Evolutionary conservation across 768 basidiomycete species (phyloP), one percentile per base, ranked within the genome.

Genomic region (Zangia roseola): DNA sequence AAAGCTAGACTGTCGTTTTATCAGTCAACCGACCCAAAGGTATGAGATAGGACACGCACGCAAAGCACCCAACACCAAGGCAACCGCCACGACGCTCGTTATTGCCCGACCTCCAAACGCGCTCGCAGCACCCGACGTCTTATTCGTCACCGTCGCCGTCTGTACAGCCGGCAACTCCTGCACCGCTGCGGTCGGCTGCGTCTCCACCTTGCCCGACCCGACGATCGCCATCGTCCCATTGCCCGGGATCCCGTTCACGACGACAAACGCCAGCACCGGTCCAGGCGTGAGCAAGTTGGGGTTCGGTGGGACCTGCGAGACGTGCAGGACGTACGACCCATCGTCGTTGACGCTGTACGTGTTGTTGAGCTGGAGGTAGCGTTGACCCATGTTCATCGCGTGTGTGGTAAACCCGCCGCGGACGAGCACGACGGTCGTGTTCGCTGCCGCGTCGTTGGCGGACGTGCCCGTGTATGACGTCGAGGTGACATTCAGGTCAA

Each of bases 331-430:
- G 55, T 91, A 84, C 16, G 84, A 81, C 17, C 88, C 86, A 54
- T 93, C 82, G n/a, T 61, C 65, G 63, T 89, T 81, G 47, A 92
- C 87, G 0, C 83, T 87, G 72, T 85, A 95, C 0, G 93, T 88
- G 60, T 80, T 87, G 67, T 94, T 86, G 45, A 97, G 80, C 70
- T 94, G 83, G 49, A 94, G 59, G 46, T 76, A 77, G 4, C 93
- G 79, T 67, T 92, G 89, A 0, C 88, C 88, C 86, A 90, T 91
- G 71, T 88, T 91, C 87, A 90, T 88, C 30, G 80, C 87, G 58
- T 91, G 88, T 0, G 88, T 90, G 4, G 88, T 84, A 73, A 86
- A 90, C 0, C 94, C 94, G 5, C 82, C 78, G n/a, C 95, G 88
- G 23, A 88, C 73, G 51, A 97, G 69, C 28, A 83, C 84, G 10